phyloP scores from a whole-genome alignment of 768 basidiomycete genomes.

The Boletus reticuloceps region DNA sequence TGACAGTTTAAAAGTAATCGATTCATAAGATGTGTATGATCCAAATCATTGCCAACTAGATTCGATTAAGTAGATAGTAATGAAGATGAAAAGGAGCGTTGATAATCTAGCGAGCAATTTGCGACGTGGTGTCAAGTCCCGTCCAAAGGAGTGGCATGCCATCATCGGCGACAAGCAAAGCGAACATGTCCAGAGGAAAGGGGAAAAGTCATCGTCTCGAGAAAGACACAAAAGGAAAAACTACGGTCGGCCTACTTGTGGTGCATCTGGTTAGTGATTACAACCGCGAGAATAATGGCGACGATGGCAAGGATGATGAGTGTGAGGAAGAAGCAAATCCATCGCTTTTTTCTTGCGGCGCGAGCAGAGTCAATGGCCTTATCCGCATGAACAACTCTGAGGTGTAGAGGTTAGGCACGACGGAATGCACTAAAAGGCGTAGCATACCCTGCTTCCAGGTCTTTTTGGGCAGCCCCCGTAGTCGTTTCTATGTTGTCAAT shows the following conservation, averaged over 20 bases:
- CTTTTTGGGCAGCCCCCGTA: conserved; percentile 72
- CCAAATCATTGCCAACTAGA: conserved; percentile 23
- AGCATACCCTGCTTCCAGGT: conserved; percentile 80
- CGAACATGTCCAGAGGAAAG: conserved; percentile 9
- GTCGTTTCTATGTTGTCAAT: conserved; percentile 80
- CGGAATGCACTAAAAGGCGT: neutral
- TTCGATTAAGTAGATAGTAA: conserved; percentile 29
- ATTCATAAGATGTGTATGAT: conserved; percentile 8
- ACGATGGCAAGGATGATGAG: conserved; percentile 66
- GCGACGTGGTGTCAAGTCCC: conserved; percentile 8
- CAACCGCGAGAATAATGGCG: conserved; percentile 59
- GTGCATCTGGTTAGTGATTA: conserved; percentile 46
- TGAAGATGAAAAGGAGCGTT: conserved; percentile 17
- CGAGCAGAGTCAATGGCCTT: conserved; percentile 86
- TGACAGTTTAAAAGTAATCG: neutral
- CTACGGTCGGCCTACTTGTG: conserved; percentile 22
- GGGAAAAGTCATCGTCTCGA: neutral
- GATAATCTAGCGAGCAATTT: conserved; percentile 14
- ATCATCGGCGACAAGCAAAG: conserved; percentile 3
- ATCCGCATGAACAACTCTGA: conserved; percentile 76
- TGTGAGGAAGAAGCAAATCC: conserved; percentile 88
- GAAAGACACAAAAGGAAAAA: neutral
- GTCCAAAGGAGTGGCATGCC: conserved; percentile 22
- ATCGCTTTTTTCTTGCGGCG: conserved; percentile 90
- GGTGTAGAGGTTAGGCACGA: conserved; percentile 1